These are phyloP conservation scores for Fusarium domesticum DNA, from an alignment of 2,329 filamentous ascomycete species.

Conservation along the genomic window DNA sequence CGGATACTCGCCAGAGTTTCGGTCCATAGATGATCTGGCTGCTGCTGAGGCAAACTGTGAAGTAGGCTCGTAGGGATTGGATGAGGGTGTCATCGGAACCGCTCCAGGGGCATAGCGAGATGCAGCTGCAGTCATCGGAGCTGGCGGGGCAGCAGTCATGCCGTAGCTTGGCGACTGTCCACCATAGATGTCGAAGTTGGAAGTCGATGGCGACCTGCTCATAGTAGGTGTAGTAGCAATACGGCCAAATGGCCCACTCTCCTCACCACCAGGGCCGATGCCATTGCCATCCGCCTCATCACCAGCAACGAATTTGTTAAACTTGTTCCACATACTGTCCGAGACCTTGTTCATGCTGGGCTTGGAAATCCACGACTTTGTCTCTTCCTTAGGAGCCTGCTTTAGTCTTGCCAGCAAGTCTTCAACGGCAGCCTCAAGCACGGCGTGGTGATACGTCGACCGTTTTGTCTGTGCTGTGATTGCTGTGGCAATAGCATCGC, in stretches of 20 bases:
- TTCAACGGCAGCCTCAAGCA: constrained; percentile 73
- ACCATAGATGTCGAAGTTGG: constrained; percentile 72
- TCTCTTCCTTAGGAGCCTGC: constrained; percentile 78
- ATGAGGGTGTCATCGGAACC: constrained; percentile 12
- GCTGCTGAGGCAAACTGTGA: constrained; percentile 51
- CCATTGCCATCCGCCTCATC: constrained; percentile 84
- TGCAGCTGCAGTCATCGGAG: constrained; percentile 32
- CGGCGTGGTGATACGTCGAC: constrained; percentile 80
- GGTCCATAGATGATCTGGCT: constrained; percentile 28
- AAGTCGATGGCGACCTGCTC: constrained; percentile 68
- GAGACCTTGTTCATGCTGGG: constrained; percentile 96
- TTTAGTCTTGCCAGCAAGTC: constrained; percentile 81
- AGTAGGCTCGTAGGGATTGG: constrained; percentile 35
- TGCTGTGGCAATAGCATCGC: constrained; percentile 73
- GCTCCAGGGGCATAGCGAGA: constrained; percentile 40
- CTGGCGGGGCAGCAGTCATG: constrained; percentile 31
- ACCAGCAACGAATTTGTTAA: constrained; percentile 94
- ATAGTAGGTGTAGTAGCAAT: constrained; percentile 72
- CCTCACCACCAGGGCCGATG: constrained; percentile 57
- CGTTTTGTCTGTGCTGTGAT: constrained; percentile 78
- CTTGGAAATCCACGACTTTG: constrained; percentile 87
- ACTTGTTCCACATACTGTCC: constrained; percentile 83
- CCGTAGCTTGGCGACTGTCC: constrained; percentile 40
- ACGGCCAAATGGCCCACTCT: constrained; percentile 77
- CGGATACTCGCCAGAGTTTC: constrained; percentile 31